A percentile compares a stretch with the other conserved stretches of the same genome.
Conservation (phyloP, 2,329 filamentous ascomycete species). For the Pseudogymnoascus sp. region DNA sequence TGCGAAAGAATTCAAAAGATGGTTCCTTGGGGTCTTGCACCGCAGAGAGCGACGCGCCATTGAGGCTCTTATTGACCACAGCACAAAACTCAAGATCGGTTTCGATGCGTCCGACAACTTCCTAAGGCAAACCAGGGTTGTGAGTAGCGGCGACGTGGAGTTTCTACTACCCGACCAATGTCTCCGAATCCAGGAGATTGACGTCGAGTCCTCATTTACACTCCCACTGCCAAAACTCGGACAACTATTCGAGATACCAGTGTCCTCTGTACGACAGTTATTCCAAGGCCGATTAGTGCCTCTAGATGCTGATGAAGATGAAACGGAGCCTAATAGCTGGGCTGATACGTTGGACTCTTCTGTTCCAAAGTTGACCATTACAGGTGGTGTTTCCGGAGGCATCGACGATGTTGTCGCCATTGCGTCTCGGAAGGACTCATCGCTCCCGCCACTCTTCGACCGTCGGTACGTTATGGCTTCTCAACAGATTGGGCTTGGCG, state of each 20-base stretch:
- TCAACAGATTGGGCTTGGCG: not conserved
- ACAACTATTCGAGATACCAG: not conserved
- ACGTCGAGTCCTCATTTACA: conserved; percentile 9
- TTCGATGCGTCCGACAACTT: conserved; percentile 25
- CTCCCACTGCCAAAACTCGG: conserved; percentile 16
- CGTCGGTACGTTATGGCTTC: not conserved
- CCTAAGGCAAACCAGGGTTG: not conserved
- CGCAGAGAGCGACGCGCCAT: conserved; percentile 30
- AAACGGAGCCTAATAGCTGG: not conserved
- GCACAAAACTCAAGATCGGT: conserved; percentile 19
- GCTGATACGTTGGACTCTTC: not conserved
- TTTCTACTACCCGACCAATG: conserved; percentile 26
- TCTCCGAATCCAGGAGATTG: conserved; percentile 18
- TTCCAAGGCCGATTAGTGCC: not conserved
- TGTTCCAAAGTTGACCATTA: conserved; percentile 9
- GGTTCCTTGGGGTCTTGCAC: conserved; percentile 29
- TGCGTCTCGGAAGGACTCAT: not conserved
- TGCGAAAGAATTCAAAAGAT: conserved; percentile 12
- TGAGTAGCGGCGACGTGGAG: not conserved
- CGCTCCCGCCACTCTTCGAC: not conserved
- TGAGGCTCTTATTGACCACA: conserved; percentile 27
- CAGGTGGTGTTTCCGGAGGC: conserved; percentile 7
- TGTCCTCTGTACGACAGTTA: not conserved
- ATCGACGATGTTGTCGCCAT: not conserved
- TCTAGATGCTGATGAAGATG: not conserved